Conservation (phyloP, 495 filamentous ascomycete species). For the Daldinia loculata region DNA sequence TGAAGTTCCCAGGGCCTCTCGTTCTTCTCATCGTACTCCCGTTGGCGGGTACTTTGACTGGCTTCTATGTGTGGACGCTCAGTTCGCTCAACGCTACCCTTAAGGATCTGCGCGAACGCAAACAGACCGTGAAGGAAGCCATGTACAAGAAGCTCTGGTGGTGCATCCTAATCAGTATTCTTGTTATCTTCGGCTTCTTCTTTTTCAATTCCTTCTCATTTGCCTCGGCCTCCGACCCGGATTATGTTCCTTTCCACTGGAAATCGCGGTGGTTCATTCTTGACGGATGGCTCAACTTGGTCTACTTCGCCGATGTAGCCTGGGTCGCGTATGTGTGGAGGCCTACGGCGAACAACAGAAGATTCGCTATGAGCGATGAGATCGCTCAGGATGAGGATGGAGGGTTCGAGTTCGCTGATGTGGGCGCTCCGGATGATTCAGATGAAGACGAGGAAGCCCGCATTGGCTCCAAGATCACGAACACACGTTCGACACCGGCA, state of each 20-base stretch:
- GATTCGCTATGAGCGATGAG: slow-evolving; percentile 99
- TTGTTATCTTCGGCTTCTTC: slow-evolving; percentile 97
- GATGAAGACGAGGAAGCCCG: slow-evolving; percentile 67
- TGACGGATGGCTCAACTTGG: slow-evolving; percentile 96
- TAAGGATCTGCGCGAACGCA: slow-evolving; percentile 92
- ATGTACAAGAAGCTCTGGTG: slow-evolving; percentile 99
- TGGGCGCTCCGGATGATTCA: slow-evolving; percentile 76
- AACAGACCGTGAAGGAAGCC: slow-evolving; percentile 88
- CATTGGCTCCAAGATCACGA: slow-evolving; percentile 49
- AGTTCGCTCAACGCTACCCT: slow-evolving; percentile 94
- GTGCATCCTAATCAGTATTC: slow-evolving; percentile 89
- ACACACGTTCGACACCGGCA: slow-evolving; percentile 24
- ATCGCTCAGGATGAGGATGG: slow-evolving; percentile 97
- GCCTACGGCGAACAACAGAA: slow-evolving; percentile 93
- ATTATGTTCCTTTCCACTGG: slow-evolving; percentile 96
- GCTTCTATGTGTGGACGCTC: slow-evolving; percentile 99
- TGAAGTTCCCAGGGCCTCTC: slow-evolving; percentile 69
- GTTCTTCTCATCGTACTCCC: slow-evolving; percentile 96
- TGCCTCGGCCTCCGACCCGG: slow-evolving; percentile 78
- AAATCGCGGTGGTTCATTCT: slow-evolving; percentile 96
- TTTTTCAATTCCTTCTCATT: slow-evolving; percentile 94
- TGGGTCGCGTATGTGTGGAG: slow-evolving; percentile 98
- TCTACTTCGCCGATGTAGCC: slow-evolving; percentile 90
- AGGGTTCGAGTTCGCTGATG: slow-evolving; percentile 94
- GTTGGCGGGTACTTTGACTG: slow-evolving; percentile 89